Evolutionary conservation across 2,329 filamentous ascomycete genomes (phyloP).

Genomic region (Paradendryphiella salina): DNA sequence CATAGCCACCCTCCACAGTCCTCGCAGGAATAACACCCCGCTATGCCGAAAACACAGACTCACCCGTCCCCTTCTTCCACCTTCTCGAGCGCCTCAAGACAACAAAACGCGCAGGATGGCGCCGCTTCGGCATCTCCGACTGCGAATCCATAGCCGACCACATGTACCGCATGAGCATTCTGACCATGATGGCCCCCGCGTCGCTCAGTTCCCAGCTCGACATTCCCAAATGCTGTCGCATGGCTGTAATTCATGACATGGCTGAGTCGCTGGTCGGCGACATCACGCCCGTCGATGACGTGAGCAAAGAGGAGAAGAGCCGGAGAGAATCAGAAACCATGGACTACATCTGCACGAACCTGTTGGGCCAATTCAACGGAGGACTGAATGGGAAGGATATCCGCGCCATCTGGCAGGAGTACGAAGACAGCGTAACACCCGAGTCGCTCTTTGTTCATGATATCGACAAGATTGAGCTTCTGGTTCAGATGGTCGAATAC

Average conservation of each 20-base stretch:
- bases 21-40: conserved; percentile 65
- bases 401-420: conserved; percentile 86
- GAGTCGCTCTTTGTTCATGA: conserved; percentile 94
- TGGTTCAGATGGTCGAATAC: conserved; percentile 96
- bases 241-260: conserved; percentile 98
- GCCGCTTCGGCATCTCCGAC: conserved; percentile 73
- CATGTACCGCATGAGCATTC: conserved; percentile 99
- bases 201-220: conserved; percentile 72
- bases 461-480: conserved; percentile 93
- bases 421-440: conserved; percentile 81
- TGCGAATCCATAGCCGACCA: conserved; percentile 96
- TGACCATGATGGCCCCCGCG: conserved; percentile 87
- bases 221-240: conserved; percentile 82
- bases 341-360: conserved; percentile 77
- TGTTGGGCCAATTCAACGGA: conserved; percentile 76
- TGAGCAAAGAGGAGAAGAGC: conserved; percentile 85
- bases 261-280: conserved; percentile 93
- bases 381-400: conserved; percentile 72
- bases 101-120: conserved; percentile 94
- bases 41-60: conserved; percentile 63
- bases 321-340: conserved; percentile 86
- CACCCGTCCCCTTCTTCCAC: conserved; percentile 91
- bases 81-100: conserved; percentile 93
- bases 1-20: conserved; percentile 51
- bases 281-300: conserved; percentile 88